Percentiles rank a stretch among this genome's conserved stretches.
Evolutionary conservation across 2,329 filamentous ascomycete species (phyloP).

Genomic region (Dendrostoma leiphaemia): DNA sequence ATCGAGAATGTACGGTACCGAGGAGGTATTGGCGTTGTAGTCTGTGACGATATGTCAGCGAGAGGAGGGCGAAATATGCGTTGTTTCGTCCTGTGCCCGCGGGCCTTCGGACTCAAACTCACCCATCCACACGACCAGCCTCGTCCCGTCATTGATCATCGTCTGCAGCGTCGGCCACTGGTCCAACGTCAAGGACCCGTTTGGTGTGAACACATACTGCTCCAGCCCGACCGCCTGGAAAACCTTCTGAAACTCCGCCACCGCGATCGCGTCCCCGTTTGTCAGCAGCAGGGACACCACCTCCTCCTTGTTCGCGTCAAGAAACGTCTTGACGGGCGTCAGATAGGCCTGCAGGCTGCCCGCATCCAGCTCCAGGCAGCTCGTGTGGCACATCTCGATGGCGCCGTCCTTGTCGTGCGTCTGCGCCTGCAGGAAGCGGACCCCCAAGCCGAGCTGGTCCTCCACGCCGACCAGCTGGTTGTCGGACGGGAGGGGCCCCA

Average conservation of each 20-base stretch:
- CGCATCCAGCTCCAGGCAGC: constrained; percentile 57
- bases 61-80: background rate
- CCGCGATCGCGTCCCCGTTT: constrained; percentile 57
- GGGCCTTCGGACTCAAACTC: too few species aligned
- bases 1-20: constrained; percentile 61
- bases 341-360: constrained; percentile 57
- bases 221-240: constrained; percentile 57
- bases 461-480: constrained; percentile 61
- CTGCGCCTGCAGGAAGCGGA: constrained; percentile 64
- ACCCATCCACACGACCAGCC: constrained; percentile 72
- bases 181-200: constrained; percentile 36
- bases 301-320: constrained; percentile 57
- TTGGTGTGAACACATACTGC: constrained; percentile 54
- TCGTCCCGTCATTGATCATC: constrained; percentile 60
- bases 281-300: constrained; percentile 63
- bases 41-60: constrained; percentile 46
- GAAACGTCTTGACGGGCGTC: constrained; percentile 56
- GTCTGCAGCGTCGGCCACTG: constrained; percentile 69
- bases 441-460: constrained; percentile 57
- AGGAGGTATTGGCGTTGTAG: constrained; percentile 48
- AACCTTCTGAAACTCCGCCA: constrained; percentile 51
- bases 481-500: constrained; percentile 53
- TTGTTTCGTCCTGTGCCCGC: too few species aligned
- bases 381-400: constrained; percentile 64
- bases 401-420: constrained; percentile 52